Evolutionary conservation across 768 basidiomycete species (phyloP).

Genomic region (Mycena belliarum): DNA sequence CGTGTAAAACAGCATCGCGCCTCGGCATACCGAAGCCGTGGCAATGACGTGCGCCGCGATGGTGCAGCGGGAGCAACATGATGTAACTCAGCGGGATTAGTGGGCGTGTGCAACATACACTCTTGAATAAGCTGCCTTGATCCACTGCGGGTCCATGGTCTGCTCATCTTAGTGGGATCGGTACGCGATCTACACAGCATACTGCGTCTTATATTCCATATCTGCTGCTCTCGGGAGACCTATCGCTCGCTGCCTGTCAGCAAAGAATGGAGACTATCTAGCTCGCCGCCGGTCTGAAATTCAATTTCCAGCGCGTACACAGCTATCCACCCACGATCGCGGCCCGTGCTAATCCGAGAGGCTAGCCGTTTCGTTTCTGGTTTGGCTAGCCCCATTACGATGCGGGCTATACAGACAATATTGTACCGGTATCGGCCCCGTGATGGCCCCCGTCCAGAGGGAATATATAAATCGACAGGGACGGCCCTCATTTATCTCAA

Average conservation of each 20-base stretch:
- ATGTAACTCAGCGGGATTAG: not conserved
- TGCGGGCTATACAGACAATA: constrained; percentile 2
- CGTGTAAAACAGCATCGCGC: not conserved
- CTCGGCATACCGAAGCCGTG: too few species aligned
- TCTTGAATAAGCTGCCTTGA: not conserved
- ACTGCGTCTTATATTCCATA: too few species aligned
- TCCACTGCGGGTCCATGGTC: too few species aligned
- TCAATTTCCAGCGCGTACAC: too few species aligned
- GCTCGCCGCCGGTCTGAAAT: too few species aligned
- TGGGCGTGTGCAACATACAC: not conserved
- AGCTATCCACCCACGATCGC: not conserved
- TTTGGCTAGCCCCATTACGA: constrained; percentile 2
- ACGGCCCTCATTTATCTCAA: too few species aligned
- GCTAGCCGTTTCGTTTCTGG: not conserved
- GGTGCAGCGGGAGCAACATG: not conserved
- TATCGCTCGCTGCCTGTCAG: too few species aligned
- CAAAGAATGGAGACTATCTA: too few species aligned
- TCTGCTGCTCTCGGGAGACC: too few species aligned
- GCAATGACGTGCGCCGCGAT: not conserved
- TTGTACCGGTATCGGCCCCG: not conserved
- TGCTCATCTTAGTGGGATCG: too few species aligned
- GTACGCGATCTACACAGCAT: too few species aligned
- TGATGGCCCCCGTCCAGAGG: not conserved
- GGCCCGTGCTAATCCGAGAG: not conserved
- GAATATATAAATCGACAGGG: not conserved